Conservation (phyloP, 2,329 filamentous ascomycete genomes). For the Aspergillus sp. region DNA sequence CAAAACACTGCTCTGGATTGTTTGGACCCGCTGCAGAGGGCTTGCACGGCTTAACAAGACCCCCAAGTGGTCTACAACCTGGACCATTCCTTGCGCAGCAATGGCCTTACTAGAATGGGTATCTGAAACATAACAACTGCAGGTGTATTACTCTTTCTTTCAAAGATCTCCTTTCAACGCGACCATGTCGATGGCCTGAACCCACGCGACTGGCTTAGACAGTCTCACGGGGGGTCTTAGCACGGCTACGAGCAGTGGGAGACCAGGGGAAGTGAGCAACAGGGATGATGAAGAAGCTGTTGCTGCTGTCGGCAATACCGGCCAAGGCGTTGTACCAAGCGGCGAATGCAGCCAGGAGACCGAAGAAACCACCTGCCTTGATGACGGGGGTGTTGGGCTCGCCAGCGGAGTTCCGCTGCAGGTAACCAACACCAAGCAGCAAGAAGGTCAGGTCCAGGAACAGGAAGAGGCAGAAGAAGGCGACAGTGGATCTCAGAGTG, state of each 20-base stretch:
- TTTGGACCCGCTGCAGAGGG: neutral
- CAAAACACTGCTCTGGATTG: constrained; percentile 2
- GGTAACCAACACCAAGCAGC: constrained; percentile 66
- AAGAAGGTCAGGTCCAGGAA: constrained; percentile 75
- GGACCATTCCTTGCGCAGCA: constrained; percentile 13
- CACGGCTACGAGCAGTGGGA: constrained; percentile 68
- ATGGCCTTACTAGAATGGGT: constrained; percentile 32
- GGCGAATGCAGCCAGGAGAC: constrained; percentile 75
- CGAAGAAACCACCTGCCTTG: constrained; percentile 75
- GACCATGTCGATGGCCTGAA: neutral
- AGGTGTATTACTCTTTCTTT: constrained; percentile 5
- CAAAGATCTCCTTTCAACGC: neutral
- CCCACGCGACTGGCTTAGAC: constrained; percentile 27
- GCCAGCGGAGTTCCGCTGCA: constrained; percentile 52
- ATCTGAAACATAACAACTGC: constrained; percentile 35
- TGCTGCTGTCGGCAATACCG: constrained; percentile 69
- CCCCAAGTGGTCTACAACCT: neutral
- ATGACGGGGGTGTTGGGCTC: constrained; percentile 54
- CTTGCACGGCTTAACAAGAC: neutral
- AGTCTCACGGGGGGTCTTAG: constrained; percentile 52
- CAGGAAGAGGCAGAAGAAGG: constrained; percentile 77
- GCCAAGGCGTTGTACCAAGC: constrained; percentile 88
- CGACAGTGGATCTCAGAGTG: constrained; percentile 74
- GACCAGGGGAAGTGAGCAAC: constrained; percentile 97
- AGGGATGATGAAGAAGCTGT: constrained; percentile 89